Evolutionary conservation across 768 basidiomycete genomes (phyloP), one percentile per base, ranked within the genome.

Genomic region (Tremella fuciformis): DNA sequence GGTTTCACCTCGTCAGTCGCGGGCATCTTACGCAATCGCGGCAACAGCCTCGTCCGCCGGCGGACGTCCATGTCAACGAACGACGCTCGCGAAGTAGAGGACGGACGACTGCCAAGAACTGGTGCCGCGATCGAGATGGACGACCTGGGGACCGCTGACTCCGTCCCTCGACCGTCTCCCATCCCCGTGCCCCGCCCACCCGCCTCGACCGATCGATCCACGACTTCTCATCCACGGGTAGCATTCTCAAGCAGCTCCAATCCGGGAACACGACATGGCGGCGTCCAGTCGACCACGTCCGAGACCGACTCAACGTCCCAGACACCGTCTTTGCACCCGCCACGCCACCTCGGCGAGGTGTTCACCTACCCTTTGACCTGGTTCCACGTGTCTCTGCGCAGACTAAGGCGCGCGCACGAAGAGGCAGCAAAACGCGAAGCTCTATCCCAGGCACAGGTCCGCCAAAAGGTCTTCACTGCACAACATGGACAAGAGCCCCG

Each of bases 351-450:
- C 6, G 66, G 66, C 0, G 66, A 70, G 16, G 55, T 75, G 18
- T 51, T 74, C n/a, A 53, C 67, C 1, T 72, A 68, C 56, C 74
- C 76, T 13, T 65, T 67, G 39, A 74, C 65, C 7, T 59, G 66
- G 57, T 42, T 75, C 1, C 60, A 63, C 11, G 66, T 76, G 2
- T 74, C 73, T 37, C 22, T 74, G 15, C 67, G 74, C 18, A 41
- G 64, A 39, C 61, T 76, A n/a, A 55, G 67, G 11, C 64, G 59
- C 21, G 74, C 71, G 0, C 74, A 76, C 49, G 71, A 75, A 49
- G 68, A 71, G 19, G 75, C 75, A 13, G 63, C 75, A 26, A 71
- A 67, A 53, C 53, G 58, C 22, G 63, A 70, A 53, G 75, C 68
- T 7, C 26, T 73, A 16, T 59, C 67, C 16, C 39, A 70, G 21